Evolutionary conservation across 2,329 filamentous ascomycete species (phyloP), one percentile per base, ranked within the genome.

Genomic region (Helotiales sp.): DNA sequence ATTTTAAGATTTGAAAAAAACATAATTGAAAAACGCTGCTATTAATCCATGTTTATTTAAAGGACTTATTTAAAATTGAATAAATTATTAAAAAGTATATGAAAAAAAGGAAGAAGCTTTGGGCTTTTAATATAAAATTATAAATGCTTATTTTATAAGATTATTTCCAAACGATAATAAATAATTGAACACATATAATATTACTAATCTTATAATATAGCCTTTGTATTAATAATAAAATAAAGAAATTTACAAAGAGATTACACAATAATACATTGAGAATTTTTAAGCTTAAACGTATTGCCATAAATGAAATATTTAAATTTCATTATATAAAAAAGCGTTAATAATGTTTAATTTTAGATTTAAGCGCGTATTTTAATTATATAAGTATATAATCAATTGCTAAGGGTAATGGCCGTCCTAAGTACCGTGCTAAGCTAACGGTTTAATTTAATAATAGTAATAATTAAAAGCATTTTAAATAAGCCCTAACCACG

Each of bases 181-280:
- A 58, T 40, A 15, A 58, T 40, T n/a, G 54, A 17, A 58, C 54
- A 40, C 54, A 58, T 24, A 58, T 30, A 15, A 20, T 58, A 58
- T 58, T 58, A 17, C 30, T 58, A 58, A 30, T 58, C 34, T n/a
- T 15, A 34, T 30, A 58, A n/a, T 28, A 58, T 13, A 40, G 26
- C 17, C 54, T 58, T 58, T 13, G 22, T 58, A 58, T 15, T 40
- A 13, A 40, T 20, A 52, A 52, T 37, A 15, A 58, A 15, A 58
- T 58, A 15, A 13, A 37, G 30, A 30, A 58, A 58, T 58, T 30
- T 58, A 15, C 30, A 7, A 37, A 34, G n/a, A 40, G 30, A 40
- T 15, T 58, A 8, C 54, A 20, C 13, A 15, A 34, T n/a, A 17
- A 58, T 58, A 30, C 54, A 30, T 58, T 58, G 54, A 58, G 54